These are phyloP conservation scores for Gymnopilus dilepis DNA, from an alignment of 768 basidiomycete genomes.

Conservation along the genomic window DNA sequence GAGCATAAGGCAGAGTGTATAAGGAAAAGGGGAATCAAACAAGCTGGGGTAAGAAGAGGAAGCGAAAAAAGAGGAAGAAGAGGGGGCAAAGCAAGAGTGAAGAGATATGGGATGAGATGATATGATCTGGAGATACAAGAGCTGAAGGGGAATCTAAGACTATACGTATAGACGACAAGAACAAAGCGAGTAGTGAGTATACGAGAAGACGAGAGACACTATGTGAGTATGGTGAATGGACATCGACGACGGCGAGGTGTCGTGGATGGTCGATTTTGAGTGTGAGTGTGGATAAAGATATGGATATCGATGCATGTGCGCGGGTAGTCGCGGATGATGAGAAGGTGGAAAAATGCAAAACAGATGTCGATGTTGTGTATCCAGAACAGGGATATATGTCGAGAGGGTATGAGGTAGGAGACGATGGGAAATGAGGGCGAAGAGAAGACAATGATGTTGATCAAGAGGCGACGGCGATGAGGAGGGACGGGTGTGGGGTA, in stretches of 20 bases:
- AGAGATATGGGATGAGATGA: conserved; percentile 15
- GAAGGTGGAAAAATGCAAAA: not conserved
- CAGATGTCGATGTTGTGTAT: not conserved
- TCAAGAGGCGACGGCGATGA: not conserved
- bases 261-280: not conserved
- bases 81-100: conserved; percentile 17
- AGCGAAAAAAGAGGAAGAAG: conserved; percentile 6
- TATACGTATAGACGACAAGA: not conserved
- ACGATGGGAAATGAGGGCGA: not conserved
- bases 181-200: too few relatives aligned
- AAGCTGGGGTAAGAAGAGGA: not conserved
- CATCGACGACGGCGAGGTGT: not conserved
- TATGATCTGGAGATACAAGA: not conserved
- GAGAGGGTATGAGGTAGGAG: conserved; percentile 3
- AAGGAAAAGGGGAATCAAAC: not conserved
- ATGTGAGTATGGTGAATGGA: not conserved
- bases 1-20: not conserved
- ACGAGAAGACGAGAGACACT: not conserved
- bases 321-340: not conserved
- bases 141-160: not conserved
- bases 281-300: not conserved
- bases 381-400: not conserved
- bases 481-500: not conserved
- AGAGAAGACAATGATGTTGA: not conserved
- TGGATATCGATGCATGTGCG: not conserved